A percentile compares a stretch with the other conserved stretches of the same genome.
These are phyloP conservation scores for Boletus mariae DNA, from an alignment of 1,284 basidiomycete genomes.

Conservation along the genomic window DNA sequence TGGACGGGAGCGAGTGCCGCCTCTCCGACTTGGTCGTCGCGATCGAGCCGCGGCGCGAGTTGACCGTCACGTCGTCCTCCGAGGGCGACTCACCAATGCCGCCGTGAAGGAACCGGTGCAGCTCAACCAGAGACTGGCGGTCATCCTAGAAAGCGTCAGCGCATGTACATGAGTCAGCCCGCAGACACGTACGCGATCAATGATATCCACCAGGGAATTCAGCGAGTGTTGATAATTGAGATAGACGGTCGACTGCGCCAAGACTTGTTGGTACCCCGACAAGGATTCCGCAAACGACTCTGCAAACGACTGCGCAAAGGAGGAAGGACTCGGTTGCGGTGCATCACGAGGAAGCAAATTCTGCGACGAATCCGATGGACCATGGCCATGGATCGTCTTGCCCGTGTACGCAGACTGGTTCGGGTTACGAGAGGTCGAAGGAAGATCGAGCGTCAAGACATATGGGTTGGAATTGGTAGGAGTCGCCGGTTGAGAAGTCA, in stretches of 20 bases:
- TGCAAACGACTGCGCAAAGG: slow-evolving; percentile 15
- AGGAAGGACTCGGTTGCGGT: slow-evolving; percentile 22
- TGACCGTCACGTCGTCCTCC: slow-evolving; percentile 24
- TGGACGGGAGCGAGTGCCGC: slow-evolving; percentile 64
- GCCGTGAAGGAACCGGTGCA: slow-evolving; percentile 63
- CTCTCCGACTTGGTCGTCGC: slow-evolving; percentile 52
- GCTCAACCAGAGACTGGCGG: slow-evolving; percentile 63
- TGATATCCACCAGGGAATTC: slow-evolving; percentile 70
- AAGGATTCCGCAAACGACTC: slow-evolving; percentile 17
- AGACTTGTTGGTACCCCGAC: slow-evolving; percentile 18
- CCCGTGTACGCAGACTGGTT: slow-evolving; percentile 49
- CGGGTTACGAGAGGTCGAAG: slow-evolving; percentile 37
- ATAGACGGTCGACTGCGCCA: slow-evolving; percentile 51
- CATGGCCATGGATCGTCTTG: slow-evolving; percentile 42
- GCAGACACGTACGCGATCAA: slow-evolving; percentile 58
- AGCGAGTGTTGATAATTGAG: slow-evolving; percentile 73
- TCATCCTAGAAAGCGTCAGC: slow-evolving; percentile 53
- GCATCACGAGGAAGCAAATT: slow-evolving; percentile 40
- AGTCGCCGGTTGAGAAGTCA: slow-evolving; percentile 18
- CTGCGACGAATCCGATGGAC: slow-evolving; percentile 55
- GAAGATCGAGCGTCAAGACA: slow-evolving; percentile 20
- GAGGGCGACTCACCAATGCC: slow-evolving; percentile 21
- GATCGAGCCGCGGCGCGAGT: slow-evolving; percentile 23
- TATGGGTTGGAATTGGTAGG: slow-evolving; percentile 19
- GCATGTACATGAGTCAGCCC: background rate